A percentile compares a stretch with the other conserved stretches of the same genome.
Conservation (phyloP, 164 flowering plant genomes). For the Stephania japonica region DNA sequence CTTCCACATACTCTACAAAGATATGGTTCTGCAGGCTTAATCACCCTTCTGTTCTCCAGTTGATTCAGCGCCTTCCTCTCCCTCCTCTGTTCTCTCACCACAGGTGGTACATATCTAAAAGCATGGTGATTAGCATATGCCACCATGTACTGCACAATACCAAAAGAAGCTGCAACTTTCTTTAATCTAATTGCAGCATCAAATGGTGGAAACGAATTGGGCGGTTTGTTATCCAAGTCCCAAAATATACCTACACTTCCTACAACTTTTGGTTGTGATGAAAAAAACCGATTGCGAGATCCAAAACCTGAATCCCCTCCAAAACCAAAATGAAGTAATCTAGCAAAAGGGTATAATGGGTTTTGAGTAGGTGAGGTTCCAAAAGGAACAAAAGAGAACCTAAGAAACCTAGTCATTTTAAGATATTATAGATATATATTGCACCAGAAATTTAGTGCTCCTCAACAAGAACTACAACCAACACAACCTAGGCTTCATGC, state of each 20-base stretch:
- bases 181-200: slow-evolving; percentile 66
- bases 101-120: slow-evolving; percentile 46
- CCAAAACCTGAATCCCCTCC: slow-evolving; percentile 11
- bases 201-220: slow-evolving; percentile 56
- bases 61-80: slow-evolving; percentile 45
- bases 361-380: slow-evolving; percentile 1
- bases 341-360: slow-evolving; percentile 8
- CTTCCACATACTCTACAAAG: slow-evolving; percentile 78
- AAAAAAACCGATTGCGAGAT: slow-evolving; percentile 10
- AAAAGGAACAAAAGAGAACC: not conserved
- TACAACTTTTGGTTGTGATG: slow-evolving; percentile 5
- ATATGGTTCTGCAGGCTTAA: slow-evolving; percentile 37
- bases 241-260: slow-evolving; percentile 68
- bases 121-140: slow-evolving; percentile 81
- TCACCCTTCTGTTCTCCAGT: slow-evolving; percentile 47
- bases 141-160: slow-evolving; percentile 45
- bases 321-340: slow-evolving; percentile 17
- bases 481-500: not conserved
- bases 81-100: slow-evolving; percentile 43
- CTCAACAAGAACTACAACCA: slow-evolving; percentile 17
- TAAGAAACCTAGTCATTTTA: not conserved
- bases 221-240: slow-evolving; percentile 89
- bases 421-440: not conserved
- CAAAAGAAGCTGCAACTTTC: slow-evolving; percentile 50
- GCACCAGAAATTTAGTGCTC: not conserved